Base-by-base conservation (phyloP, 495 filamentous ascomycete genomes). In the Ascodesmis nigricans region DNA sequence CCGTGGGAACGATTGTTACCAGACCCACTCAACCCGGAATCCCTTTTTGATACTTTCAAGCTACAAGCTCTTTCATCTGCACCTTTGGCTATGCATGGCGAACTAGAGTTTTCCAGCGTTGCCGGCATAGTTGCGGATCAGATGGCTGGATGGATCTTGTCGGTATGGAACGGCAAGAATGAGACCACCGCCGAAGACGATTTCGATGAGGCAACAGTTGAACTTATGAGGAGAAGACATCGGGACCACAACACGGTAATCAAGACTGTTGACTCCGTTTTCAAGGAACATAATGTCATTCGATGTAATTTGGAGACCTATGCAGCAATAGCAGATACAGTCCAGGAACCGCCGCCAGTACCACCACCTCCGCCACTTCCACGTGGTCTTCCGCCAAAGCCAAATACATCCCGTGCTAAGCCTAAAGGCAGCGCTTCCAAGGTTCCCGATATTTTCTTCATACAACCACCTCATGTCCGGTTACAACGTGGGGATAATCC, bases 401-500 rank as follows among this genome's bases (percentile, higher is more conserved):
- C 29, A 8, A 16, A n/a, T 16, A 17, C 30, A 29, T 37, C 5
- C 4, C 22, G n/a, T n/a, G n/a, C n/a, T n/a, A n/a, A n/a, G n/a
- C n/a, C n/a, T n/a, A n/a, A n/a, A n/a, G n/a, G n/a, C n/a, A n/a
- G n/a, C n/a, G n/a, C n/a, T n/a, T n/a, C n/a, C n/a, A n/a, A n/a
- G n/a, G n/a, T n/a, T 3, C 31, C 44, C 15, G 35, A 41, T 35
- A 54, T 60, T 27, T 55, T 57, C 32, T 47, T 39, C 8, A 40
- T 66, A 18, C 56, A 61, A 5, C 60, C 67, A 3, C 79, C 79
- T 2, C 74, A 82, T 49, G 49, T 92, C 17, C 76, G 80, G 28
- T 55, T 93, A 11, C 73, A 75, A 25, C 69, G 83, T 1, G 70
- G 72, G 8, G 76, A 81, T 28, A 68, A 65, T 4, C 67, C 60